Conservation (phyloP, 805 yeast genomes). For the Suhomyces pyralidae region DNA sequence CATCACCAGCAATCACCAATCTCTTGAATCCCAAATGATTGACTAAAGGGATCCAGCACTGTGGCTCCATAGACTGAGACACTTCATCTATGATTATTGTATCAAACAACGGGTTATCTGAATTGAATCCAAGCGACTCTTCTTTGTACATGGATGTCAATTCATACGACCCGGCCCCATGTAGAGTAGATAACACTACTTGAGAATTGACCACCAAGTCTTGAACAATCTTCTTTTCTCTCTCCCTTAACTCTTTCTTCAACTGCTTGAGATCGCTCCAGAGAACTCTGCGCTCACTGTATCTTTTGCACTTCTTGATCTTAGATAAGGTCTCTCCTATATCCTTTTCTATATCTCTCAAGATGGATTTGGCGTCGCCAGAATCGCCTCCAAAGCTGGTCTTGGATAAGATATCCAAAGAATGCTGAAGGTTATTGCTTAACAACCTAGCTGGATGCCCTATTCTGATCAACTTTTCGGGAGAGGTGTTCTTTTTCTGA, state of each 20-base stretch:
- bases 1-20: conserved; percentile 87
- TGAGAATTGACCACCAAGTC: conserved; percentile 58
- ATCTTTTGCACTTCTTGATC: conserved; percentile 59
- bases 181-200: conserved; percentile 80
- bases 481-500: conserved; percentile 34
- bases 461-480: conserved; percentile 60
- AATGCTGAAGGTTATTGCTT: conserved; percentile 59
- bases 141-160: conserved; percentile 51
- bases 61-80: conserved; percentile 90
- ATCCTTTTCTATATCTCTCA: conserved; percentile 67
- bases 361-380: conserved; percentile 38
- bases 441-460: conserved; percentile 93
- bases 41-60: conserved; percentile 91
- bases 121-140: conserved; percentile 11
- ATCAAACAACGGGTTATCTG: conserved; percentile 52
- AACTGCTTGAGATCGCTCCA: conserved; percentile 68
- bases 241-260: conserved; percentile 61
- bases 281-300: conserved; percentile 59
- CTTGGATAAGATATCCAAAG: conserved; percentile 69
- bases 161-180: conserved; percentile 79
- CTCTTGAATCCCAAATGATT: conserved; percentile 55
- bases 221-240: conserved; percentile 63
- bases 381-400: conserved; percentile 48
- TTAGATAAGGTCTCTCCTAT: conserved; percentile 59
- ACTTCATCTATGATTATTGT: conserved; percentile 92